Evolutionary conservation across 441 rosid genomes (phyloP), one percentile per base, ranked within the genome.

Genomic region (Gossypium lobatum): DNA sequence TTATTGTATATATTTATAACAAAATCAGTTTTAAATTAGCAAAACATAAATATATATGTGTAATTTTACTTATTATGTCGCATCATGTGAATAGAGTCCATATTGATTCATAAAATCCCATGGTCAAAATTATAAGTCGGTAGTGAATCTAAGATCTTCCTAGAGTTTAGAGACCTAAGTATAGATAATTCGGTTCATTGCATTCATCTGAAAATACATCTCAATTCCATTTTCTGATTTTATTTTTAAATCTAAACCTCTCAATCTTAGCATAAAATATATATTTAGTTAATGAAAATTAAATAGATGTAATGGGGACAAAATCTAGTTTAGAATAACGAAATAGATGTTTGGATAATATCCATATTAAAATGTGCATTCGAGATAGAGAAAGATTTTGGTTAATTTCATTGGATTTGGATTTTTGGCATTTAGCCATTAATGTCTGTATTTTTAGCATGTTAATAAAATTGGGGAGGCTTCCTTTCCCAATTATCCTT

Each of bases 101-200:
- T 48, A 48, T 67, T 67, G 13, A 6, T 11, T 0, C 0, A 16
- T 31, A 5, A 31, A 31, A 31, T 37, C 69, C 8, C 1, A 10
- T 64, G 54, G 18, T 65, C 11, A 65, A 42, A 34, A 6, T 34
- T 46, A 8, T 5, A 21, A 57, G 62, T 57, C 50, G 46, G 48
- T 3, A 52, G 53, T 37, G 72, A 73, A 75, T 80, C 77, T 45
- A 63, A 67, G 46, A 80, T 77, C 78, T 54, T 78, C 79, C 62
- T 78, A 52, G 82, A 61, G n/a, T 77, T 69, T 62, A 76, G 25
- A 61, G 67, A 78, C 78, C 52, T 16, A 54, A 75, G 74, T 45
- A 20, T 59, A 45, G 34, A 25, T 63, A 46, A 54, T 18, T 7
- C 16, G 82, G 80, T 87, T 45, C 85, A 55, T 39, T 85, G 83